Percentiles rank a stretch among this genome's conserved stretches.
These are phyloP conservation scores for Avena insularis DNA, from an alignment of 176 grass and related monocot species.

Conservation along the genomic window DNA sequence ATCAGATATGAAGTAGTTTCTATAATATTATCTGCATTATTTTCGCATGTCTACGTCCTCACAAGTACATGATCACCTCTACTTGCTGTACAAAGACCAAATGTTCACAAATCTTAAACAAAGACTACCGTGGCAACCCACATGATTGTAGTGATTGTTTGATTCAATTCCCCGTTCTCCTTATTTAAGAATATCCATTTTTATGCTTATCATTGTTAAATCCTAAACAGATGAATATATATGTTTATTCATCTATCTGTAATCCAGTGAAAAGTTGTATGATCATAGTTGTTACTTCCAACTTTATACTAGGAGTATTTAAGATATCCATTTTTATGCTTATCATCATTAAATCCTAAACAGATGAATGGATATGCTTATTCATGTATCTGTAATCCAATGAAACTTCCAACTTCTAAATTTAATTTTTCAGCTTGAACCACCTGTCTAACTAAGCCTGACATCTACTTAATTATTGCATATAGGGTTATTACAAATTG, in stretches of 20 bases:
- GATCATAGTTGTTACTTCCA: too few species aligned
- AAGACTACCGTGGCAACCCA: background rate
- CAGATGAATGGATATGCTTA: background rate
- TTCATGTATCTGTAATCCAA: background rate
- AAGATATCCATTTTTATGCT: background rate
- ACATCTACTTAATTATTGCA: conserved; percentile 10
- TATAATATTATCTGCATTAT: background rate
- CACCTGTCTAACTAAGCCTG: background rate
- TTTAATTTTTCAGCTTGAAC: background rate
- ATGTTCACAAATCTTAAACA: background rate
- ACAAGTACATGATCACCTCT: background rate
- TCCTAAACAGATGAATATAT: too few species aligned
- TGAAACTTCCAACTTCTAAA: background rate
- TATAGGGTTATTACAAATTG: conserved; percentile 50
- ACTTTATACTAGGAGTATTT: too few species aligned
- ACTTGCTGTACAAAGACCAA: background rate
- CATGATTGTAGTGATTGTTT: background rate
- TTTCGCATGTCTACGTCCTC: background rate
- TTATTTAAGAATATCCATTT: background rate
- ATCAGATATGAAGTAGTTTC: background rate
- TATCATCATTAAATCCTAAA: background rate
- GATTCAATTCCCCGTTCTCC: background rate
- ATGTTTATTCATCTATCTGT: too few species aligned
- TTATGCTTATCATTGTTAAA: too few species aligned
- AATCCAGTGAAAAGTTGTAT: too few species aligned